phyloP scores from a whole-genome alignment of 192 early-diverging fungal genomes.

The Coemansia asiatica region DNA sequence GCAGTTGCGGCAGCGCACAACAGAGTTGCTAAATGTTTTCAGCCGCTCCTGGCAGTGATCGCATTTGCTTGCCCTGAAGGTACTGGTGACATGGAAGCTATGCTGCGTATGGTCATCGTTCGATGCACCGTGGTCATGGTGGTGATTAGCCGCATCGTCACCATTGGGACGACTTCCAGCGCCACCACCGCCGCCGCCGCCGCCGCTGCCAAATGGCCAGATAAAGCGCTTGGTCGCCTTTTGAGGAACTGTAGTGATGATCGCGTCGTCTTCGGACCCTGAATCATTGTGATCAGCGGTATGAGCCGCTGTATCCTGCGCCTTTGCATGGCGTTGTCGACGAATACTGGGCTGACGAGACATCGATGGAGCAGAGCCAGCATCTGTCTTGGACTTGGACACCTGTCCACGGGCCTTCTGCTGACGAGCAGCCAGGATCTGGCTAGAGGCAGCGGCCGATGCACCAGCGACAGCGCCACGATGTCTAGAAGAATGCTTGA shows the following conservation, averaged over 20 bases:
- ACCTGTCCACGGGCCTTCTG: constrained; percentile 13
- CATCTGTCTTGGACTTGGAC: background rate
- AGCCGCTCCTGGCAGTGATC: constrained; percentile 52
- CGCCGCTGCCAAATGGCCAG: constrained; percentile 49
- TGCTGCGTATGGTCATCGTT: constrained; percentile 23
- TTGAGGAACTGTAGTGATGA: constrained; percentile 49
- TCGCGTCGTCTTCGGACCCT: constrained; percentile 49
- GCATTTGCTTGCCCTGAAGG: constrained; percentile 46
- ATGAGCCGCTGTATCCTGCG: constrained; percentile 10
- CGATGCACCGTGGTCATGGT: background rate
- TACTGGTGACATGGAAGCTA: constrained; percentile 46
- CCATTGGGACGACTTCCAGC: constrained; percentile 12
- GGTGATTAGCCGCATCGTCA: background rate
- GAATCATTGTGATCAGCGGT: constrained; percentile 34
- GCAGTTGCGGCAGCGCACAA: constrained; percentile 47
- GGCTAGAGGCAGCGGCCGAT: background rate
- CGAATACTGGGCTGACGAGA: constrained; percentile 30
- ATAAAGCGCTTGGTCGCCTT: constrained; percentile 55
- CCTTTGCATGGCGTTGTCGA: constrained; percentile 30
- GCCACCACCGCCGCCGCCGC: constrained; percentile 10
- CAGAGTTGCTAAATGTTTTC: constrained; percentile 42
- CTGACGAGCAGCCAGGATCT: background rate
- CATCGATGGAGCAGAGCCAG: constrained; percentile 3
- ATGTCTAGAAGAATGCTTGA: background rate
- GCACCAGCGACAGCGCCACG: background rate